Evolutionary conservation across 345 rosid genomes (phyloP).

Genomic region (Populus deltoides): DNA sequence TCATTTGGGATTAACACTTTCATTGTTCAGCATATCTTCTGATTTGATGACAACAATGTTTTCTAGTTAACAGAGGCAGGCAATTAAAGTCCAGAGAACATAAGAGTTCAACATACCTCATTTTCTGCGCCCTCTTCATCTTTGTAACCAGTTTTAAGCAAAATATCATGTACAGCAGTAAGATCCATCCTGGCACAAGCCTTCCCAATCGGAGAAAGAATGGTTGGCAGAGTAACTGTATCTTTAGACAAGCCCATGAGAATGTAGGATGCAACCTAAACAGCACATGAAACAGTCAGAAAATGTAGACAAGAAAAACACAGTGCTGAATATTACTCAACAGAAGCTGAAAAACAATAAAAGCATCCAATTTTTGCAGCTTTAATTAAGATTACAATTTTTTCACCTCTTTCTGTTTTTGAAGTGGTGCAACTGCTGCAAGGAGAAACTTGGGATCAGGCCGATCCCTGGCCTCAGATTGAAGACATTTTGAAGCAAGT

Average conservation of each 20-base stretch:
- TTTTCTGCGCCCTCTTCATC: conserved; percentile 5
- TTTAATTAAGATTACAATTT: not conserved
- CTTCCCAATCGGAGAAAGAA: not conserved
- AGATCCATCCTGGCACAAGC: conserved; percentile 10
- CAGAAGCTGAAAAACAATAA: not conserved
- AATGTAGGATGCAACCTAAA: not conserved
- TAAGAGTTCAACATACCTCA: not conserved
- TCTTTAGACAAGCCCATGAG: conserved; percentile 3
- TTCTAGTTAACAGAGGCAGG: not conserved
- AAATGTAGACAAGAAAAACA: not conserved
- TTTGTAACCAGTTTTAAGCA: conserved; percentile 4
- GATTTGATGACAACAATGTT: no score
- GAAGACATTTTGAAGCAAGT: conserved; percentile 5
- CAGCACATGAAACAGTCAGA: not conserved
- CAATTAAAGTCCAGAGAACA: not conserved
- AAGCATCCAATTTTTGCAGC: no score
- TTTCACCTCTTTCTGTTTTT: not conserved
- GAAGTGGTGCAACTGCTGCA: not conserved
- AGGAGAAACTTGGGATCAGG: conserved; percentile 7
- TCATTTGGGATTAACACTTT: no score
- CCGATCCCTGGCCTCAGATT: conserved; percentile 7
- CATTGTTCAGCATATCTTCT: no score
- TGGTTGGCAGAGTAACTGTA: not conserved
- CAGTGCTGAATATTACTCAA: not conserved
- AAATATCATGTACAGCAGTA: conserved; percentile 1